Evolutionary conservation across 768 basidiomycete species (phyloP), one percentile per base, ranked within the genome.

Genomic region (Boletus vermiculosoides): DNA sequence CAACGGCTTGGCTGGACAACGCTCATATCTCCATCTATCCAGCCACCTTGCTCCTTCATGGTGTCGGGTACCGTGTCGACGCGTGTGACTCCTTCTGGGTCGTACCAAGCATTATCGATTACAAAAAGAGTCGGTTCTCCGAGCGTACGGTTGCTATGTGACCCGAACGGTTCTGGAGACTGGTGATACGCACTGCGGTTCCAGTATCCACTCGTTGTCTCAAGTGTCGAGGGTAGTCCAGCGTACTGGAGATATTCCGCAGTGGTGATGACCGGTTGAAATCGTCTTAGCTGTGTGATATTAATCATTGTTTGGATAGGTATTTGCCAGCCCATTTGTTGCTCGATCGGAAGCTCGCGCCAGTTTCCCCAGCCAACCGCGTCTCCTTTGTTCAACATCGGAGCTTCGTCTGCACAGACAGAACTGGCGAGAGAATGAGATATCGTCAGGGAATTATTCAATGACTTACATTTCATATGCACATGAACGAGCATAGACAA

Each of bases 401-500:
- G 63, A 18, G 71, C 73, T 61, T 73, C 70, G 15, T 78, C 70
- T 50, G 75, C 71, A 55, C 77, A 78, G 33, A 72, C 71, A 36
- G 58, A 45, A 49, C 74, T 71, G 44, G 34, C 12, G 9, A 25
- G 41, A 16, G 8, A 11, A 25, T 61, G 34, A 63, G 57, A 42
- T 5, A 20, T 22, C n/a, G 33, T 40, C 6, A 1, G 31, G 34
- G 52, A 18, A 36, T 18, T 15, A 40, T 20, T 23, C 8, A 25
- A 45, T 22, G 11, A 62, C 75, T 34, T 56, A 74, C 74, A 71
- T 70, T 45, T 70, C 67, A 53, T 72, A 78, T 58, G 73, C 74
- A 58, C 78, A 79, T 1, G 72, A 68, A 28, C 78, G 70, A n/a
- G 77, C 76, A 48, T 78, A 78, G 50, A 79, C 71, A 57, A 73